Evolutionary conservation across 2,329 filamentous ascomycete species (phyloP).

Genomic region (Penicillium frequentans): DNA sequence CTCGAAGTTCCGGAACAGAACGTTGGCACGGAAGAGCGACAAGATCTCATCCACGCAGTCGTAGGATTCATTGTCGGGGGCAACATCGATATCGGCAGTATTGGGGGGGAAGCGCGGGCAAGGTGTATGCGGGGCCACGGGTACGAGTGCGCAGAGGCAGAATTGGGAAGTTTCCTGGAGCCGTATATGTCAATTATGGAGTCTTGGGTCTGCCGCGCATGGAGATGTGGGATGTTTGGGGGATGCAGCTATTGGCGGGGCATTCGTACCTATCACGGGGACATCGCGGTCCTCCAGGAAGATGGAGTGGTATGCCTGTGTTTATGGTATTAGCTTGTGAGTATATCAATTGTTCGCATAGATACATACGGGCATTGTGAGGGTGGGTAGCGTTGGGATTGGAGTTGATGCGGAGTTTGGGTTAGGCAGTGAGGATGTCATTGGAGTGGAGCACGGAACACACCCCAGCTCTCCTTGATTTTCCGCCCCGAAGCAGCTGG

Average conservation of each 20-base stretch:
- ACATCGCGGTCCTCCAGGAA: conserved; percentile 79
- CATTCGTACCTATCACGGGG: conserved; percentile 58
- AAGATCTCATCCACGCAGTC: conserved; percentile 95
- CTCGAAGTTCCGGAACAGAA: conserved; percentile 99
- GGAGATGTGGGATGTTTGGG: not conserved
- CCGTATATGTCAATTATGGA: conserved; percentile 9
- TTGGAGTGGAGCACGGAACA: conserved; percentile 21
- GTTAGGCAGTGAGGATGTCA: conserved; percentile 28
- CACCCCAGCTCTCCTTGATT: conserved; percentile 30
- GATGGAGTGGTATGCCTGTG: conserved; percentile 93
- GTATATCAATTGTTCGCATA: not conserved
- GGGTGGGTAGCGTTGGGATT: conserved; percentile 2
- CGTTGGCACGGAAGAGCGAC: conserved; percentile 92
- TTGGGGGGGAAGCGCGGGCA: conserved; percentile 64
- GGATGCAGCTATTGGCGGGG: conserved; percentile 13
- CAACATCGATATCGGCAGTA: conserved; percentile 53
- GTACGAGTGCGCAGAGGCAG: conserved; percentile 93
- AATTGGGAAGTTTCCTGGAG: conserved; percentile 82
- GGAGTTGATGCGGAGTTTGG: conserved; percentile 13
- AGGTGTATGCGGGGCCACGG: conserved; percentile 88
- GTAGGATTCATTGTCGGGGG: conserved; percentile 89
- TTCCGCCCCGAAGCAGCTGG: conserved; percentile 38
- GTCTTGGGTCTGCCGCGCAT: not conserved
- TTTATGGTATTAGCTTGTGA: not conserved
- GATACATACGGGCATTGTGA: conserved; percentile 50